phyloP scores from a whole-genome alignment of 1,139 yeast genomes.

The Magnusiomyces ingens region DNA sequence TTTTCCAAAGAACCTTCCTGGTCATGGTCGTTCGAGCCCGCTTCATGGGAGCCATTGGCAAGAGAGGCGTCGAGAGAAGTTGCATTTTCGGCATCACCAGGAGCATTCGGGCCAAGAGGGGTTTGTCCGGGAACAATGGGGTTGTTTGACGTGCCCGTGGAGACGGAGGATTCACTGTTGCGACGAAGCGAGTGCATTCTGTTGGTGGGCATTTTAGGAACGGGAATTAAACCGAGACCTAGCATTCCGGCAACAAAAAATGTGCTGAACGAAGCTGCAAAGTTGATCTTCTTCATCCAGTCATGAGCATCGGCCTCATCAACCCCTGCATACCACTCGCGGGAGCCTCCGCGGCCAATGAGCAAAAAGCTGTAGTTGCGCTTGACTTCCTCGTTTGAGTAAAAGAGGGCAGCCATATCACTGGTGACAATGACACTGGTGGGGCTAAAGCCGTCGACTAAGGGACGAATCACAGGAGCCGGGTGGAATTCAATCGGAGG shows the following conservation, averaged over 20 bases:
- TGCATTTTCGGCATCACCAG: neutral
- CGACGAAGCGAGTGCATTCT: constrained; percentile 3
- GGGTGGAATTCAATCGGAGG: neutral
- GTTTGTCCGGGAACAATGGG: neutral
- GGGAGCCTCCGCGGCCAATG: constrained; percentile 31
- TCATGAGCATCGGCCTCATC: constrained; percentile 39
- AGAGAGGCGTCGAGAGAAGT: neutral
- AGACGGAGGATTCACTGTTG: neutral
- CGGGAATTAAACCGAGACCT: constrained; percentile 7
- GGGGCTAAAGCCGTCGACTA: constrained; percentile 37
- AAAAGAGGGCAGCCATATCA: constrained; percentile 32
- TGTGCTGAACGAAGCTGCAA: constrained; percentile 46
- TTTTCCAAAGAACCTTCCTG: neutral
- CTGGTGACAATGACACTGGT: constrained; percentile 32
- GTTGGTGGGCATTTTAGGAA: neutral
- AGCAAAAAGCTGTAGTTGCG: constrained; percentile 25
- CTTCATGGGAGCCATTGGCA: neutral
- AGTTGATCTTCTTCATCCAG: constrained; percentile 54
- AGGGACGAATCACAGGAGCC: constrained; percentile 26
- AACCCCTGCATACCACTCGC: constrained; percentile 34
- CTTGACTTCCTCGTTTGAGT: constrained; percentile 11
- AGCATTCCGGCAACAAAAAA: constrained; percentile 32
- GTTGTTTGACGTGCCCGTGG: neutral
- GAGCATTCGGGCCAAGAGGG: neutral
- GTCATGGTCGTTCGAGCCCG: neutral